phyloP scores from a whole-genome alignment of 2,329 filamentous ascomycete species.

The Berkeleyomyces basicola region DNA sequence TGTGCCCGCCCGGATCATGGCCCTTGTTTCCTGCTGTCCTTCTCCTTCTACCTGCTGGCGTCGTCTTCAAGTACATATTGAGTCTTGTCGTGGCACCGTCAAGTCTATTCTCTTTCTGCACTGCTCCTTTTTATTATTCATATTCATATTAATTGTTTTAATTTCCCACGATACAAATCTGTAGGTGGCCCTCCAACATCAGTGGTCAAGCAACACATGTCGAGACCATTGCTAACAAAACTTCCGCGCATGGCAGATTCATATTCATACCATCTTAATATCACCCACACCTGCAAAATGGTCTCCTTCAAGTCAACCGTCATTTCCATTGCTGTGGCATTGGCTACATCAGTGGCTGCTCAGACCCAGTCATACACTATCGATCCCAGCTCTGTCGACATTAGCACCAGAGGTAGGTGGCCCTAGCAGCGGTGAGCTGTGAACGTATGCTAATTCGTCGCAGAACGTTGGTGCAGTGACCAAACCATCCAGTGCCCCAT shows the following conservation, averaged over 20 bases:
- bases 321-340: conserved; percentile 31
- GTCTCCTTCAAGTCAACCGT: conserved; percentile 5
- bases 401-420: conserved; percentile 34
- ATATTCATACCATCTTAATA: not conserved
- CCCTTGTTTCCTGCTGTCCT: not conserved
- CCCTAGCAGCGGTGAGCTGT: not conserved
- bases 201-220: not conserved
- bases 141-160: not conserved
- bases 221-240: not conserved
- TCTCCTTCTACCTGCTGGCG: not conserved
- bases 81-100: not conserved
- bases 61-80: not conserved
- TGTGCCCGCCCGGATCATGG: not conserved
- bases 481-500: conserved; percentile 50
- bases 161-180: not conserved
- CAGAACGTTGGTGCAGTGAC: conserved; percentile 48
- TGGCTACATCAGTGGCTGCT: conserved; percentile 34
- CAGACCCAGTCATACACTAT: conserved; percentile 40
- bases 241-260: not conserved
- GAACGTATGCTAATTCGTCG: not conserved
- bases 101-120: not conserved
- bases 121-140: not conserved
- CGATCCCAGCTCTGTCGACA: conserved; percentile 41
- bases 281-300: not conserved
- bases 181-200: not conserved